A percentile compares a stretch with the other conserved stretches of the same genome.
Evolutionary conservation across 192 early-diverging fungal species (phyloP).

Genomic region (Backusella tuberculispora): DNA sequence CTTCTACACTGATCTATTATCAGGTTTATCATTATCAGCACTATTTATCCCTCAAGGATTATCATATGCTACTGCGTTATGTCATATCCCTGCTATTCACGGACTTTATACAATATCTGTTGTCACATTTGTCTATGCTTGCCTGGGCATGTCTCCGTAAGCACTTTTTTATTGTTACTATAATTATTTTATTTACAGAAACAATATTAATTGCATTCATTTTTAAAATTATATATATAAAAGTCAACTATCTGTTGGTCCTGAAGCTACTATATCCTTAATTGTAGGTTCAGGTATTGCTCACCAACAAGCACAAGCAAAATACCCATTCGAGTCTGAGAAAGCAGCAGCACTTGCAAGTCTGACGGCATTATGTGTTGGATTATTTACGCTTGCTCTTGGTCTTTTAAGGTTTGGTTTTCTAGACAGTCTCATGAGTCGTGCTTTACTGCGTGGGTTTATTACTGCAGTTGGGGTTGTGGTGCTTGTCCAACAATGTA

Average conservation of each 20-base stretch:
- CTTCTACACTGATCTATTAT: slow-evolving; percentile 73
- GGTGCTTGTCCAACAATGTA: slow-evolving; percentile 85
- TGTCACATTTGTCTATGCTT: slow-evolving; percentile 76
- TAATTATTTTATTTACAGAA: neutral
- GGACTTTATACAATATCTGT: slow-evolving; percentile 85
- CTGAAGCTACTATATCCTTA: slow-evolving; percentile 90
- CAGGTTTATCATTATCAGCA: slow-evolving; percentile 76
- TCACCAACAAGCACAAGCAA: slow-evolving; percentile 51
- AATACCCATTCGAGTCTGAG: slow-evolving; percentile 34
- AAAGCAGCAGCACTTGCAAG: slow-evolving; percentile 51
- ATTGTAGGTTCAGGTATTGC: slow-evolving; percentile 61
- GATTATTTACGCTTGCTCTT: slow-evolving; percentile 84
- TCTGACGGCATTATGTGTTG: slow-evolving; percentile 73
- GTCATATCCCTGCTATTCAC: slow-evolving; percentile 78
- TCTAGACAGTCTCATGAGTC: slow-evolving; percentile 90
- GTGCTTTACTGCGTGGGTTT: slow-evolving; percentile 89
- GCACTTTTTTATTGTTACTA: neutral
- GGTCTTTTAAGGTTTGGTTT: slow-evolving; percentile 97
- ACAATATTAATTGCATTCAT: neutral
- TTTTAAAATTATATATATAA: neutral
- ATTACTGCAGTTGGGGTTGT: slow-evolving; percentile 90
- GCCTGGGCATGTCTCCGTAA: slow-evolving; percentile 89
- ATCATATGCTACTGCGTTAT: slow-evolving; percentile 86
- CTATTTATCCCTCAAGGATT: slow-evolving; percentile 72
- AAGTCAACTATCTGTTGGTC: slow-evolving; percentile 88